Percentiles rank a stretch among this genome's conserved stretches.
phyloP scores from a whole-genome alignment of 345 rosid genomes.

The Melaleuca quinquenervia region DNA sequence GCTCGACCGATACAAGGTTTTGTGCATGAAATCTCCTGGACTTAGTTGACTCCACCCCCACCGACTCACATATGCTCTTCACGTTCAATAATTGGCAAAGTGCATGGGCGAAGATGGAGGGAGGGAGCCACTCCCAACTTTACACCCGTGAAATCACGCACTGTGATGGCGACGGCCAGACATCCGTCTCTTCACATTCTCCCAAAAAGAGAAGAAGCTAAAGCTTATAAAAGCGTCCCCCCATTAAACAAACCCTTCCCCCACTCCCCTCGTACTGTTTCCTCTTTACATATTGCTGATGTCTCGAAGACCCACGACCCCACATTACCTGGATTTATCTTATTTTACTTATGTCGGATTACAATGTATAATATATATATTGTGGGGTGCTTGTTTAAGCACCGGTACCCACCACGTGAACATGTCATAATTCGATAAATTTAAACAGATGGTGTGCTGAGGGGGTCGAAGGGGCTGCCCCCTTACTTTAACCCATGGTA shows the following conservation, averaged over 20 bases:
- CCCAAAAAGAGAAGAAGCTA: neutral
- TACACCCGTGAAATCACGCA: neutral
- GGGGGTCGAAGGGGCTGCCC: neutral
- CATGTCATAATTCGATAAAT: neutral
- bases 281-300: neutral
- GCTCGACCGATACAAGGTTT: neutral
- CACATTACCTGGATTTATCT: neutral
- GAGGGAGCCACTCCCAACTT: neutral
- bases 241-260: neutral
- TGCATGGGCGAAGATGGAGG: neutral
- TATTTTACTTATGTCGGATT: rapidly evolving
- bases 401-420: neutral
- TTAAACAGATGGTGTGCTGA: neutral
- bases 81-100: neutral
- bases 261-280: neutral
- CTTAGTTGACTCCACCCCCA: neutral
- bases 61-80: neutral
- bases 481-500: neutral
- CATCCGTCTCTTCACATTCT: neutral
- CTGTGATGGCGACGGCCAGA: neutral
- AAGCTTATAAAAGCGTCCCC: neutral
- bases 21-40: neutral
- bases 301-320: neutral
- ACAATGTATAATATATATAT: neutral
- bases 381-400: neutral